These are phyloP conservation scores for Fusarium coffeatum DNA, from an alignment of 2,329 filamentous ascomycete genomes.

Conservation along the genomic window DNA sequence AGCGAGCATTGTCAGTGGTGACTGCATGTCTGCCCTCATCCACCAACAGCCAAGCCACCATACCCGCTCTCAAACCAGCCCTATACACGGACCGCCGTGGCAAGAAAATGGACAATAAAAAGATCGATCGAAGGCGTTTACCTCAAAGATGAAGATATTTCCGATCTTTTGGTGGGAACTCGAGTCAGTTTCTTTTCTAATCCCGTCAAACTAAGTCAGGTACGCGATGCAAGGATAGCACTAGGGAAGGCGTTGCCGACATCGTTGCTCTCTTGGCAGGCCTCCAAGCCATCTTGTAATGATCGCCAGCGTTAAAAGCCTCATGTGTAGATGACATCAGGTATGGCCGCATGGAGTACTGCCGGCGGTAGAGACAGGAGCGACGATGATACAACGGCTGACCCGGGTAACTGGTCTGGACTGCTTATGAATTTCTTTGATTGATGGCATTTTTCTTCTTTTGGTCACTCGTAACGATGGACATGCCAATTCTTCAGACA, in stretches of 20 bases:
- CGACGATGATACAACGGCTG: not conserved
- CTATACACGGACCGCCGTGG: not conserved
- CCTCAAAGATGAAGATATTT: not conserved
- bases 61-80: not conserved
- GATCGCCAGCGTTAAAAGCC: not conserved
- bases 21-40: no score
- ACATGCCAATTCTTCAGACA: not conserved
- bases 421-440: not conserved
- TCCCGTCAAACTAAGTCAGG: no score
- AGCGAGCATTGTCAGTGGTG: not conserved
- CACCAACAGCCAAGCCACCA: not conserved
- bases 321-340: not conserved
- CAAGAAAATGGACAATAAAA: not conserved
- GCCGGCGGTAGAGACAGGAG: not conserved
- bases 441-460: not conserved
- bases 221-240: not conserved
- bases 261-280: not conserved
- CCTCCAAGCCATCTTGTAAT: not conserved
- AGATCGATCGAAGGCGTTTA: not conserved
- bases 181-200: not conserved
- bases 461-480: not conserved
- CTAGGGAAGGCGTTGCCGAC: not conserved
- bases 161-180: no score
- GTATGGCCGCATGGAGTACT: not conserved
- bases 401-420: not conserved